Evolutionary conservation across 768 basidiomycete species (phyloP), one percentile per base, ranked within the genome.

Genomic region (Sarcodon aspratus): DNA sequence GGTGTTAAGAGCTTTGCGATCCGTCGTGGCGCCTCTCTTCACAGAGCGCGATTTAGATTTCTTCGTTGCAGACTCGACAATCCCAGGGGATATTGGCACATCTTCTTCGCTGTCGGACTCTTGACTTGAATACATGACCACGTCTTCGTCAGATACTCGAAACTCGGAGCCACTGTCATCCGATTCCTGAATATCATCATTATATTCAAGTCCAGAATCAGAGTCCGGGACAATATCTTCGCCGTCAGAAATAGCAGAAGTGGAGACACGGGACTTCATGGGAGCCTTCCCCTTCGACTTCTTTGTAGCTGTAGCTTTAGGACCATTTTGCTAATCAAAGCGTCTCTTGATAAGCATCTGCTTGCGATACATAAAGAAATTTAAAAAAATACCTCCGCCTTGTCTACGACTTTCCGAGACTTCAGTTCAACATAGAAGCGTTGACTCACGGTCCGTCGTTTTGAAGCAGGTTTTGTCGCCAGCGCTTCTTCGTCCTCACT

Each of bases 161-260:
- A 81, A 85, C 49, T 82, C 82, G 36, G 84, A 85, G 27, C 71
- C 79, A 59, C 73, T 77, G 48, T 68, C 73, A 32, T 73, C 73
- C 13, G 74, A 78, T 50, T 82, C 80, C 9, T 69, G 66, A 27
- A 72, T 44, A 12, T 58, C 21, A 31, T 71, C 71, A 44, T 67
- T 64, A 50, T 66, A 70, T 36, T 71, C 71, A 36, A 68, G 56
- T 15, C 64, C 69, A 38, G 65, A 63, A 15, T 73, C 67, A 35
- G 66, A 68, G 21, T 56, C 51, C 9, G 48, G 58, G 18, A 59
- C 33, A 7, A 50, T 47, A 1, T 57, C 58, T n/a, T 57, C 63
- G 3, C 69, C 68, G n/a, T 58, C 52, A 9, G 52, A 52, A 13
- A 50, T 53, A n/a, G 54, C 60, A 36, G 63, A 63, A 43, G 64